Percentiles rank a stretch among this genome's conserved stretches.
Evolutionary conservation across 805 yeast species (phyloP).

Genomic region (Naumovozyma baii): DNA sequence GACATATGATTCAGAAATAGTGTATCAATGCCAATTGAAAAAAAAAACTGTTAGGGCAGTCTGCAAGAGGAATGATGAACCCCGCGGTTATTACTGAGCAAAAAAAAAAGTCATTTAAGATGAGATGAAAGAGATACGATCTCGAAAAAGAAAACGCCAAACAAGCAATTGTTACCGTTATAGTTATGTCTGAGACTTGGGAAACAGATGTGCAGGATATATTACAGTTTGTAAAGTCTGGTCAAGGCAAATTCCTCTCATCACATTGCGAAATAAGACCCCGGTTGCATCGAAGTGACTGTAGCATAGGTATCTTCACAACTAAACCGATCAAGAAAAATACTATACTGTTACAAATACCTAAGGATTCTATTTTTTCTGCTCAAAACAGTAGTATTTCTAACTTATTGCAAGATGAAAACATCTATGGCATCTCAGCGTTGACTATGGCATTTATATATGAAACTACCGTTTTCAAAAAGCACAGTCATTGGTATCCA

Average conservation of each 20-base stretch:
- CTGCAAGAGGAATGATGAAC: too few species aligned
- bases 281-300: neutral
- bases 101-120: too few species aligned
- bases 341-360: constrained; percentile 43
- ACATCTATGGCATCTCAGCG: constrained; percentile 54
- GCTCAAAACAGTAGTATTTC: constrained; percentile 53
- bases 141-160: too few species aligned
- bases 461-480: constrained; percentile 45
- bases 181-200: neutral
- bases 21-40: too few species aligned
- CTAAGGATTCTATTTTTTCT: constrained; percentile 51
- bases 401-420: constrained; percentile 53
- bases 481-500: constrained; percentile 70
- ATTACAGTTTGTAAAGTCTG: constrained; percentile 44
- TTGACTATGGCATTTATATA: constrained; percentile 62
- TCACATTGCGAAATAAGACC: constrained; percentile 36
- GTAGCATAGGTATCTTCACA: neutral
- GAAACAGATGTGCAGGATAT: constrained; percentile 24
- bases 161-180: too few species aligned
- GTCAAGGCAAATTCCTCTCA: constrained; percentile 47
- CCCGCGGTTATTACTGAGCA: neutral
- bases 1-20: too few species aligned
- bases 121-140: too few species aligned
- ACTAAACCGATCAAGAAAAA: constrained; percentile 29
- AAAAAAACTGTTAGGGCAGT: too few species aligned